Conservation (phyloP, 352 stramenopile genomes). For the Pilasporangium apinafurcum region DNA sequence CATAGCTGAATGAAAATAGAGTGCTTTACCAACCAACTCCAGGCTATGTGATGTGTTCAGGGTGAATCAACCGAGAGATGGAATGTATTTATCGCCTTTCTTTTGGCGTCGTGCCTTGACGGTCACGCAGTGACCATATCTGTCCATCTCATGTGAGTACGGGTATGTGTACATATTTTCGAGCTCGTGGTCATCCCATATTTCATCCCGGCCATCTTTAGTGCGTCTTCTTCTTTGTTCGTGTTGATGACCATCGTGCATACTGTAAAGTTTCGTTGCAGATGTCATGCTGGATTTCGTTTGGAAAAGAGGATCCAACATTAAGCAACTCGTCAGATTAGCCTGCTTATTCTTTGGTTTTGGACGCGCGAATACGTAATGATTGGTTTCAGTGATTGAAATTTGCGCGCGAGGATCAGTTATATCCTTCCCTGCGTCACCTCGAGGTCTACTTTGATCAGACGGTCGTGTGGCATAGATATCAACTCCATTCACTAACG, state of each 20-base stretch:
- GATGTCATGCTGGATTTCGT: conserved; percentile 1
- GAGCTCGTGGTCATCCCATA: not conserved
- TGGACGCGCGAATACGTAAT: conserved; percentile 44
- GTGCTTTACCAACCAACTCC: no score
- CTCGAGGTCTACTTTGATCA: conserved; percentile 14
- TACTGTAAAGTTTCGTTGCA: no score
- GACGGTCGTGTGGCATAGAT: not conserved
- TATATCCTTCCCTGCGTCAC: conserved; percentile 23
- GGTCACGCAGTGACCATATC: conserved; percentile 39
- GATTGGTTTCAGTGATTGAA: not conserved
- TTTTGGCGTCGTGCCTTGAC: conserved; percentile 27
- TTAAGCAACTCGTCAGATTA: conserved; percentile 25
- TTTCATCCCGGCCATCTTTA: not conserved
- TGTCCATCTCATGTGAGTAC: conserved; percentile 39
- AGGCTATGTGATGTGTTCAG: no score
- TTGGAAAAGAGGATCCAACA: conserved; percentile 70
- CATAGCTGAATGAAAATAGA: no score
- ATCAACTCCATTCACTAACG: not conserved
- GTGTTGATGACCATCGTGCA: not conserved
- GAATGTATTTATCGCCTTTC: conserved; percentile 36
- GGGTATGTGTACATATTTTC: conserved; percentile 8
- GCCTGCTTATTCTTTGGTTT: conserved; percentile 18
- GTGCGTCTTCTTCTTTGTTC: not conserved
- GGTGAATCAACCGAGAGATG: conserved; percentile 30
- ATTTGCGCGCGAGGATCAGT: no score